Evolutionary conservation across 495 filamentous ascomycete species (phyloP).

Genomic region (Aeminium ludgeri): DNA sequence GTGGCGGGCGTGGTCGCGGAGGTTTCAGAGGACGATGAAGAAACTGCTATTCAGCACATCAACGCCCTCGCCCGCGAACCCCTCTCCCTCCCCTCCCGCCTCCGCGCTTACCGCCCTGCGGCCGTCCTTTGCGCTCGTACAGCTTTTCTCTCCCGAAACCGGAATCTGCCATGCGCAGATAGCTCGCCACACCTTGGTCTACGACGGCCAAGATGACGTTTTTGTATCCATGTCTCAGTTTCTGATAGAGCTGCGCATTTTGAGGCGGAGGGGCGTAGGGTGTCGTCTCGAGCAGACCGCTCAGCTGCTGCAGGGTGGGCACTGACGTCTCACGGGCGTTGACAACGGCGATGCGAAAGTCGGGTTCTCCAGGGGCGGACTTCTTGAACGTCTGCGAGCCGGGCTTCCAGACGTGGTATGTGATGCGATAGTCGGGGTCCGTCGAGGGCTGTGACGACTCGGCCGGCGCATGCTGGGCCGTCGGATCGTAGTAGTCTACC

Average conservation of each 20-base stretch:
- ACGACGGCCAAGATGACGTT: conserved; percentile 77
- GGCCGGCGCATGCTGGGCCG: conserved; percentile 8
- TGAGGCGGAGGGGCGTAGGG: conserved; percentile 43
- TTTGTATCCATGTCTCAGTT: conserved; percentile 63
- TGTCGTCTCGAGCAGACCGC: conserved; percentile 47
- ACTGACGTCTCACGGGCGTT: conserved; percentile 53
- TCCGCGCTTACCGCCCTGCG: conserved; percentile 20
- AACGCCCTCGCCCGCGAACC: conserved; percentile 7
- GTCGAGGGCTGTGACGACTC: conserved; percentile 5
- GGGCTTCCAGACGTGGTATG: conserved; percentile 69
- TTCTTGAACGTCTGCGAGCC: conserved; percentile 50
- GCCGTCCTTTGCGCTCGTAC: conserved; percentile 33
- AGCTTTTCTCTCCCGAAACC: conserved; percentile 58
- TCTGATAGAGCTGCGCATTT: conserved; percentile 18
- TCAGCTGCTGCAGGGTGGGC: conserved; percentile 55
- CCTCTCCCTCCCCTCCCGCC: conserved; percentile 20
- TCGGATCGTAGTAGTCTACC: conserved; percentile 54
- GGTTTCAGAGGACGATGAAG: background rate
- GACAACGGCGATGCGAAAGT: conserved; percentile 68
- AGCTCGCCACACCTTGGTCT: conserved; percentile 80
- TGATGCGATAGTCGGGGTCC: conserved; percentile 40
- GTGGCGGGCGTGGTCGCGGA: background rate
- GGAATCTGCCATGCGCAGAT: conserved; percentile 59
- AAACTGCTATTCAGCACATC: background rate
- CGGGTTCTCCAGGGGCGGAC: conserved; percentile 51